phyloP scores from a whole-genome alignment of 371 early-diverging fungal species.

The Mycotypha africana region DNA sequence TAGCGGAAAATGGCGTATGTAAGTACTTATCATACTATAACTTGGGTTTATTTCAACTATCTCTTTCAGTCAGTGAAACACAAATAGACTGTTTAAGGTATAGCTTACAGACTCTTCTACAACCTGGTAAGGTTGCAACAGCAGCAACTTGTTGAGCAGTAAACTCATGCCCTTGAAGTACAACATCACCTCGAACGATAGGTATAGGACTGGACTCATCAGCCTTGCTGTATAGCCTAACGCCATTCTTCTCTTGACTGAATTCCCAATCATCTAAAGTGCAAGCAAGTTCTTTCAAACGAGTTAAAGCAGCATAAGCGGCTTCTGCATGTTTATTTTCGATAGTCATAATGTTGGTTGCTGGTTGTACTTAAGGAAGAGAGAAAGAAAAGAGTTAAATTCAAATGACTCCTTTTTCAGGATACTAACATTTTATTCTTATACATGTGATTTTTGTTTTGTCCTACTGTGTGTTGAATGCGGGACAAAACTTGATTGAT shows the following conservation, averaged over 20 bases:
- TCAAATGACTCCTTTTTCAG: no score
- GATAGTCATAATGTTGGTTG: no score
- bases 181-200: slow-evolving; percentile 24
- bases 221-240: slow-evolving; percentile 23
- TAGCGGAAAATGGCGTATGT: not conserved
- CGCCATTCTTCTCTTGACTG: slow-evolving; percentile 15
- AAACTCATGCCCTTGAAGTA: slow-evolving; percentile 12
- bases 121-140: slow-evolving; percentile 21
- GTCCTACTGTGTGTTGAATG: no score
- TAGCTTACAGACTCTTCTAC: slow-evolving; percentile 27
- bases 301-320: slow-evolving; percentile 9
- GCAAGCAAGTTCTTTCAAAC: slow-evolving; percentile 17
- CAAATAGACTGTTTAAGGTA: not conserved
- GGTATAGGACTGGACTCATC: slow-evolving; percentile 13
- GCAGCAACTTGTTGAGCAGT: slow-evolving; percentile 21
- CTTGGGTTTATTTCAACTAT: no score
- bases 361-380: slow-evolving; percentile 9
- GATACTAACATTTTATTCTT: not conserved
- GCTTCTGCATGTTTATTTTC: slow-evolving; percentile 17
- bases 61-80: no score
- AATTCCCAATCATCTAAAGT: slow-evolving; percentile 22
- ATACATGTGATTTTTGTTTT: not conserved
- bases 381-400: no score
- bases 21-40: not conserved
- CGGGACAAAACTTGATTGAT: no score